Base-by-base conservation (phyloP, 2,329 filamentous ascomycete species). In the Ophiostoma ulmi region DNA sequence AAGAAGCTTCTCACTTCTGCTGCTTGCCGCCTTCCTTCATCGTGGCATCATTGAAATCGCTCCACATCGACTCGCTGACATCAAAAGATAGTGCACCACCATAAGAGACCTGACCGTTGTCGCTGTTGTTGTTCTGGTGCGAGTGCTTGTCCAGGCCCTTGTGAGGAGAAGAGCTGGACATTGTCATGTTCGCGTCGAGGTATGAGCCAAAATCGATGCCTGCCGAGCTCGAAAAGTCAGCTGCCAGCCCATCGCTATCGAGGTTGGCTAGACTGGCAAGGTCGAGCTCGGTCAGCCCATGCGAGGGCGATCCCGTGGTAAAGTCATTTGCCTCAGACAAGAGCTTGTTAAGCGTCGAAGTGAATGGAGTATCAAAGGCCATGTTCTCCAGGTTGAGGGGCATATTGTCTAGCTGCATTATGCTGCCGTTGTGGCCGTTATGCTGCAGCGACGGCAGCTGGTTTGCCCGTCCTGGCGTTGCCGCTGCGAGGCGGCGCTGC, bases 301-400 rank as follows among this genome's bases (percentile, higher is more conserved):
- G 77, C 71, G 77, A 80, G 48, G 78, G 76, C 36, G 78, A 79
- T 1, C 76, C 80, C 73, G 75, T 80, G 11, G 78, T 80, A 74
- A 86, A 83, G 63, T 82, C 77, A 70, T 83, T 81, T 11, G 81
- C 81, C 72, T 89, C 86, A 8, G 85, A 88, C 26, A 91, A 81
- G 72, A 92, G 81, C 75, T 90, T 85, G 73, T 85, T 86, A 48
- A 92, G 83, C 31, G 52, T 58, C 7, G 85, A 83, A 1, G 87
- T 88, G 75, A 90, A 85, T 0, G 88, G 88, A 6, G 87, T 88
- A 70, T 84, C 82, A 66, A 82, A 80, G 3, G 75, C 70, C 36
- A 80, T 73, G 67, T 80, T 79, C 48, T 78, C 76, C 0, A 76
- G 61, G 55, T 77, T 76, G 0, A 76, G 61, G 1, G 74, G 74